A percentile compares a stretch with the other conserved stretches of the same genome.
phyloP scores from a whole-genome alignment of 2,329 filamentous ascomycete genomes.

The Apiospora kogelbergensis region DNA sequence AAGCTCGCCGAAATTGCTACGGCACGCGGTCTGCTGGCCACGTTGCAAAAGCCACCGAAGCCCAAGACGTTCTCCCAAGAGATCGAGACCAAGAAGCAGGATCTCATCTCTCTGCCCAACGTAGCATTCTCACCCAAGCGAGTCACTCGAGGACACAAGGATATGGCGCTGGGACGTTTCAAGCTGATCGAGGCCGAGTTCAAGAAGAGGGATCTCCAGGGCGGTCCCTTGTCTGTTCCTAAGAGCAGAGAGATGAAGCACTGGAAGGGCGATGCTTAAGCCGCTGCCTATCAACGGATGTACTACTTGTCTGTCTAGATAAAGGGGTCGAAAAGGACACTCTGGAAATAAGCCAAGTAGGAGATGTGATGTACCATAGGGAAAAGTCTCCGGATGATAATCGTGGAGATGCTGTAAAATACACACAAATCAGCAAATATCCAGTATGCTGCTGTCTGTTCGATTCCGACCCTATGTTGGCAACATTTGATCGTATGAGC shows the following conservation, averaged over 20 bases:
- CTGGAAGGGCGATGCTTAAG: not conserved
- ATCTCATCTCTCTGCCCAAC: conserved; percentile 57
- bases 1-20: conserved; percentile 58
- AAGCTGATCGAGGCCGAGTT: conserved; percentile 78
- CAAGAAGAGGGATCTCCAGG: conserved; percentile 56
- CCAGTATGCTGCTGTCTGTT: not conserved
- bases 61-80: conserved; percentile 63
- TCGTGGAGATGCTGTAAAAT: not conserved
- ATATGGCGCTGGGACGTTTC: conserved; percentile 71
- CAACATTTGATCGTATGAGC: not conserved
- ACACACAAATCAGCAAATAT: not conserved
- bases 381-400: not conserved
- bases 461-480: not conserved
- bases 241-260: conserved; percentile 40
- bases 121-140: conserved; percentile 65
- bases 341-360: not conserved
- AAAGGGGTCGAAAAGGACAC: not conserved
- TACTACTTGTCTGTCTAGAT: not conserved
- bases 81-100: conserved; percentile 41
- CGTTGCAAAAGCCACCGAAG: conserved; percentile 54
- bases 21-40: conserved; percentile 53
- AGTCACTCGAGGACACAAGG: conserved; percentile 70
- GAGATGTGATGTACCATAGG: conserved; percentile 1
- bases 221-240: conserved; percentile 41
- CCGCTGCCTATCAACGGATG: not conserved